Evolutionary conservation across 768 basidiomycete genomes (phyloP).

Genomic region (Galerina sulciceps): DNA sequence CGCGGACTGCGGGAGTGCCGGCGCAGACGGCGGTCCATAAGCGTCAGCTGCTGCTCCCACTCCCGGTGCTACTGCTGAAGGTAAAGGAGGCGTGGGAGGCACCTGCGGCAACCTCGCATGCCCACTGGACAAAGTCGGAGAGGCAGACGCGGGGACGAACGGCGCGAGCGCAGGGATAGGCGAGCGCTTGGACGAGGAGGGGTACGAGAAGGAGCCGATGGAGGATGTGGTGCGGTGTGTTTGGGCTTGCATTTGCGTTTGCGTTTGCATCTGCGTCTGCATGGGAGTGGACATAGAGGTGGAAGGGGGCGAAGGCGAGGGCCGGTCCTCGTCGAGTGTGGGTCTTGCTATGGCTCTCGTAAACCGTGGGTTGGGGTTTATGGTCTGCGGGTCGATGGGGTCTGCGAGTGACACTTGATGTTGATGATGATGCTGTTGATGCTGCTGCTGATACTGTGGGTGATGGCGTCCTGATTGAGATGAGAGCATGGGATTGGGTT

Average conservation of each 20-base stretch:
- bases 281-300: neutral
- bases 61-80: too few relatives aligned
- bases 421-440: neutral
- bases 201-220: conserved; percentile 13
- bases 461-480: too few relatives aligned
- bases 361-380: neutral
- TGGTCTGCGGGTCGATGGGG: conserved; percentile 33
- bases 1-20: neutral
- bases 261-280: neutral
- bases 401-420: conserved; percentile 28
- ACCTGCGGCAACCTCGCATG: neutral
- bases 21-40: neutral
- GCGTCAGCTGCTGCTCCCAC: too few relatives aligned
- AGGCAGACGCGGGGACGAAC: neutral
- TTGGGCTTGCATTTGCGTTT: conserved; percentile 10
- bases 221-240: conserved; percentile 4
- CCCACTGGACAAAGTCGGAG: neutral
- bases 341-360: too few relatives aligned
- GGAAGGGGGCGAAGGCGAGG: neutral
- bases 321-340: neutral
- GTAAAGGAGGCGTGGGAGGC: neutral
- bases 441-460: too few relatives aligned
- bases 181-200: conserved; percentile 2
- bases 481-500: too few relatives aligned
- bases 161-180: conserved; percentile 3